Evolutionary conservation across 2,329 filamentous ascomycete species (phyloP).

Genomic region (Fonsecaea monophora): DNA sequence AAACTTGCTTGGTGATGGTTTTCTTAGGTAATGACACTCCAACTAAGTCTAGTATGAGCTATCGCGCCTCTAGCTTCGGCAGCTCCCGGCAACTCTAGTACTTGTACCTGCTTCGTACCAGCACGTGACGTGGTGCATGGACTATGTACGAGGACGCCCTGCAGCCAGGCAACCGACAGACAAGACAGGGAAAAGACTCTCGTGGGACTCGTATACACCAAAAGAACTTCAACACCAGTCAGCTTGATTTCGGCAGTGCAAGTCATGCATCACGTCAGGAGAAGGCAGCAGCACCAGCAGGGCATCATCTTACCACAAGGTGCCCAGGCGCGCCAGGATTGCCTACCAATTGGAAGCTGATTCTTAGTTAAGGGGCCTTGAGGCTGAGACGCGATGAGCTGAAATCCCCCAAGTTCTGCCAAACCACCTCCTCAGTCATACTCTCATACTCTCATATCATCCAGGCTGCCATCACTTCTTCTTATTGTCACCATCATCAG

Average conservation of each 20-base stretch:
- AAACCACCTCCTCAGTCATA: background rate
- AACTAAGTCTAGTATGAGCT: background rate
- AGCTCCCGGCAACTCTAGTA: background rate
- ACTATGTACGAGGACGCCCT: no score
- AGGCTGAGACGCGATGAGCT: slow-evolving; percentile 20
- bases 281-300: background rate
- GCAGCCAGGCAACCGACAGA: background rate
- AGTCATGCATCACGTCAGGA: slow-evolving; percentile 4
- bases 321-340: background rate
- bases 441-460: background rate
- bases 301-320: background rate
- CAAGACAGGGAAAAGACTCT: background rate
- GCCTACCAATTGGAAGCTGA: slow-evolving; percentile 1
- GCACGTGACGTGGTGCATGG: no score
- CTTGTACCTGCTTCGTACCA: background rate
- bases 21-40: background rate
- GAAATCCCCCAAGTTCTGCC: slow-evolving; percentile 9
- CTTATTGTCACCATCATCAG: background rate
- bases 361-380: slow-evolving; percentile 10
- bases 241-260: background rate
- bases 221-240: background rate
- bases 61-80: background rate
- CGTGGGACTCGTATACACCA: background rate
- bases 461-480: slow-evolving; percentile 15
- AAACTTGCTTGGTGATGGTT: background rate